These are phyloP conservation scores for Metschnikowia matae DNA, from an alignment of 805 yeast genomes.

Conservation along the genomic window DNA sequence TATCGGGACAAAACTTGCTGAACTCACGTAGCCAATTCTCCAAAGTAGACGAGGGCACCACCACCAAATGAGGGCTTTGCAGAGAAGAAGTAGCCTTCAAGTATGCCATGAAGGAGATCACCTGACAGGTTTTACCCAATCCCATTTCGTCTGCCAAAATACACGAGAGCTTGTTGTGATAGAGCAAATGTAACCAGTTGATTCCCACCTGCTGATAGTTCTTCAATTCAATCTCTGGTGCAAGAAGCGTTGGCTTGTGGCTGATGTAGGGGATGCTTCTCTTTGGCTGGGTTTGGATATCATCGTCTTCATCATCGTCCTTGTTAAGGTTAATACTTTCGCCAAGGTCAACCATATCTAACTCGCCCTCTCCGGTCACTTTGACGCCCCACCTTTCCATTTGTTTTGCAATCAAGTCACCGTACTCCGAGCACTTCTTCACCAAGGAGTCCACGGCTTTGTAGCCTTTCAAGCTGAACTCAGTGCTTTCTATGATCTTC, in stretches of 20 bases:
- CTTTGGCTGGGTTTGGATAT: slow-evolving; percentile 24
- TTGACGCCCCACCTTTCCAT: slow-evolving; percentile 88
- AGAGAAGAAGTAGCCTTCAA: slow-evolving; percentile 58
- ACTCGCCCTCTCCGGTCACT: slow-evolving; percentile 63
- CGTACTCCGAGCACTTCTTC: slow-evolving; percentile 74
- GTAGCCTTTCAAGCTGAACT: slow-evolving; percentile 75
- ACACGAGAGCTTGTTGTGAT: slow-evolving; percentile 77
- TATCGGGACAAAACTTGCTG: slow-evolving; percentile 75
- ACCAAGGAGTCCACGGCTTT: slow-evolving; percentile 93
- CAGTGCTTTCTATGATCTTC: slow-evolving; percentile 65
- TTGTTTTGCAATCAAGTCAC: slow-evolving; percentile 63
- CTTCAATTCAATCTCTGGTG: slow-evolving; percentile 65
- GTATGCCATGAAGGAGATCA: slow-evolving; percentile 85
- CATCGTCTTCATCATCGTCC: slow-evolving; percentile 32
- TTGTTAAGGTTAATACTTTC: slow-evolving; percentile 7
- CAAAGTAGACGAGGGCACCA: slow-evolving; percentile 93
- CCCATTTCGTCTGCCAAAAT: slow-evolving; percentile 99
- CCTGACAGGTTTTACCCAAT: slow-evolving; percentile 94
- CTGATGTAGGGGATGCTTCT: slow-evolving; percentile 46
- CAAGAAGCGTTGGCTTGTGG: slow-evolving; percentile 66
- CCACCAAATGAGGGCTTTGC: slow-evolving; percentile 82
- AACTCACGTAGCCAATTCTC: slow-evolving; percentile 98
- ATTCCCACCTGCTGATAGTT: slow-evolving; percentile 95
- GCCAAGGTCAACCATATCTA: slow-evolving; percentile 53
- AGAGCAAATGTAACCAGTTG: slow-evolving; percentile 84